Conservation (phyloP, 129 eudicot species). For the Tagetes erecta region DNA sequence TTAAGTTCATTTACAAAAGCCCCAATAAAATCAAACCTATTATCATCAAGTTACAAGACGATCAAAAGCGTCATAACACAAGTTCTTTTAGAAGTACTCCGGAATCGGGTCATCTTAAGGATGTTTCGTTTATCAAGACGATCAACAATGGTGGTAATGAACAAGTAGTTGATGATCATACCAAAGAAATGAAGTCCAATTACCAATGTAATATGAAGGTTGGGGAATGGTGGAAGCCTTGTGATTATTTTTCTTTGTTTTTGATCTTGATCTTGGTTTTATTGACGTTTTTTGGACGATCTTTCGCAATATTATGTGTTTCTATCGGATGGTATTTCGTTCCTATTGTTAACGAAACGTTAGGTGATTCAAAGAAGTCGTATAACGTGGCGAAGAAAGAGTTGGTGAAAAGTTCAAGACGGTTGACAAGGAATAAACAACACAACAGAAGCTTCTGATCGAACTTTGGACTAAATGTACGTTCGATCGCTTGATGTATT, state of each 20-base stretch:
- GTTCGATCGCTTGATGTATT: conserved; percentile 9
- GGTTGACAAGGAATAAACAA: not conserved
- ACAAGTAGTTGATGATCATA: not conserved
- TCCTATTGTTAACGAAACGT: conserved; percentile 33
- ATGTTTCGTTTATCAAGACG: not conserved
- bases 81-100: conserved; percentile 4
- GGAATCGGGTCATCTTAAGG: not conserved
- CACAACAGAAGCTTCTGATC: not conserved
- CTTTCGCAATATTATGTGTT: conserved; percentile 47
- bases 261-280: conserved; percentile 46
- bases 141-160: not conserved
- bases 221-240: conserved; percentile 38
- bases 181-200: conserved; percentile 19
- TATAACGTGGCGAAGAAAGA: conserved; percentile 27
- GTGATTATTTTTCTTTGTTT: conserved; percentile 37
- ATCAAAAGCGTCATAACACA: conserved; percentile 15
- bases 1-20: conserved; percentile 35
- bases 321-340: conserved; percentile 54
- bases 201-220: conserved; percentile 18
- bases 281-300: conserved; percentile 42
- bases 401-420: conserved; percentile 22
- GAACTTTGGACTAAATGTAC: not conserved
- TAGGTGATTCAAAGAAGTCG: conserved; percentile 17
- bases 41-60: conserved; percentile 27
- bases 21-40: conserved; percentile 23